Evolutionary conservation across 305 asterid species (phyloP).

Genomic region (Solanum chacoense): DNA sequence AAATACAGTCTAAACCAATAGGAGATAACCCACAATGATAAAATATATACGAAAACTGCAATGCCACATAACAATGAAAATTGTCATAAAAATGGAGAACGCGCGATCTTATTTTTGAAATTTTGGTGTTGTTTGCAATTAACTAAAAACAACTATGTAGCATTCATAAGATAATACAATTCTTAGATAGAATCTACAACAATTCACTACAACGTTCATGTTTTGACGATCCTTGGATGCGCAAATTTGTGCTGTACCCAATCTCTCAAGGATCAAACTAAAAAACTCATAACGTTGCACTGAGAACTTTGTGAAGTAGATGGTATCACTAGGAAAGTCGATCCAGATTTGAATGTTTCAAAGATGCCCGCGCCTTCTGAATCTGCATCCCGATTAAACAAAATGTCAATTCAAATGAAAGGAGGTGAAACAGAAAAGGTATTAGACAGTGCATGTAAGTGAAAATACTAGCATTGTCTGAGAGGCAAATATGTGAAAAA

Average conservation of each 20-base stretch:
- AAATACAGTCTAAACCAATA: not conserved
- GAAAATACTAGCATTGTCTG: not conserved
- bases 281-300: not conserved
- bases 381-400: not conserved
- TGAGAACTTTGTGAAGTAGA: not conserved
- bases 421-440: not conserved
- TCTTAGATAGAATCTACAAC: not conserved
- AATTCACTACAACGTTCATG: not conserved
- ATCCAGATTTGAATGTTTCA: not conserved
- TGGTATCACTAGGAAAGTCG: not conserved
- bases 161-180: not conserved
- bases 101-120: not conserved
- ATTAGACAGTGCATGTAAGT: not conserved
- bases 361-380: not conserved
- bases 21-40: not conserved
- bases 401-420: not conserved
- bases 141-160: not conserved
- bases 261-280: not conserved
- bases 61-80: not conserved
- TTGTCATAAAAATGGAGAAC: not conserved
- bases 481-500: not conserved
- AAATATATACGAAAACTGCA: not conserved
- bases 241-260: not conserved
- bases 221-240: not conserved
- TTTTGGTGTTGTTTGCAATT: not conserved